Conservation (phyloP, 768 basidiomycete species). For the Mycena latifolia region DNA sequence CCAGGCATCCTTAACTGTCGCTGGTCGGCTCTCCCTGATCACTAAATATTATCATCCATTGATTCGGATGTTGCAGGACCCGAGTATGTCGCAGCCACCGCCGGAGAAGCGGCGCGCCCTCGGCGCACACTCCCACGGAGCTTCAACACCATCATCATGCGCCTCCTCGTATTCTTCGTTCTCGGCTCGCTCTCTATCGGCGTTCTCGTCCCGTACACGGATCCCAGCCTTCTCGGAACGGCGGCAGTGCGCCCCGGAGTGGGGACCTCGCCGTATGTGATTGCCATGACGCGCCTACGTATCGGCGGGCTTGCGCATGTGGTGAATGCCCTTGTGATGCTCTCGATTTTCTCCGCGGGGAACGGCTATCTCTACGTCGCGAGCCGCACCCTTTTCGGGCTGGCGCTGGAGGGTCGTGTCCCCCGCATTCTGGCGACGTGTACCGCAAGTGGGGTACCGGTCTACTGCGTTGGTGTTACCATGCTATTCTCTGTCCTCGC, state of each 20-base stretch:
- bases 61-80: slow-evolving; percentile 41
- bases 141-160: slow-evolving; percentile 78
- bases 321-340: slow-evolving; percentile 78
- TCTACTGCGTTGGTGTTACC: slow-evolving; percentile 62
- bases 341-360: slow-evolving; percentile 78
- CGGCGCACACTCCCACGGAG: slow-evolving; percentile 77
- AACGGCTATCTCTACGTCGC: slow-evolving; percentile 76
- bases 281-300: slow-evolving; percentile 78
- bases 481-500: slow-evolving; percentile 55
- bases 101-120: slow-evolving; percentile 80
- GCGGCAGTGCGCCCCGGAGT: slow-evolving; percentile 68
- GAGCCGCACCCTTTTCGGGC: slow-evolving; percentile 63
- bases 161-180: slow-evolving; percentile 83
- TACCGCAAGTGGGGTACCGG: slow-evolving; percentile 67
- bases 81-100: slow-evolving; percentile 68
- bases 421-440: slow-evolving; percentile 66
- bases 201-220: slow-evolving; percentile 82
- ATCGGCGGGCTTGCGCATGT: slow-evolving; percentile 76
- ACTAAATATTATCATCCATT: background rate
- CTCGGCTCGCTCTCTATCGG: slow-evolving; percentile 78
- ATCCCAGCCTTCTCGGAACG: slow-evolving; percentile 65
- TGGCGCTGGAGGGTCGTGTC: slow-evolving; percentile 72
- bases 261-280: slow-evolving; percentile 85
- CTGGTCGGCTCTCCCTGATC: slow-evolving; percentile 47
- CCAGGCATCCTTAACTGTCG: slow-evolving; percentile 70